Base-by-base conservation (phyloP, 2,329 filamentous ascomycete genomes). In the Talaromyces sp. region DNA sequence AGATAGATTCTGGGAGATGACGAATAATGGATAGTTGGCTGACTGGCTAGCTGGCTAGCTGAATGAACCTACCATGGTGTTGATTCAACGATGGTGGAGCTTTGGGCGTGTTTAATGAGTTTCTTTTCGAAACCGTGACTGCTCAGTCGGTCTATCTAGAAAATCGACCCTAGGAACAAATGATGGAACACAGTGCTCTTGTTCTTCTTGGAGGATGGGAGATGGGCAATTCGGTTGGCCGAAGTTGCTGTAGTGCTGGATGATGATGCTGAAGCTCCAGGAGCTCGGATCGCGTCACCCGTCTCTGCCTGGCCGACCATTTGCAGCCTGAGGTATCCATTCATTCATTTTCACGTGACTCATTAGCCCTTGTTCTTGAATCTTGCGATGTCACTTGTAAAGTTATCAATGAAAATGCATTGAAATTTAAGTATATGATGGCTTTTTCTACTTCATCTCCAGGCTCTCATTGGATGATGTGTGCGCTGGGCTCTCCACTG, bases 251-350 rank as follows among this genome's bases (percentile, higher is more conserved):
- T 2, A 21, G 31, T 54, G 50, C n/a, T 54, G 50, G 16, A 21
- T 35, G 31, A 8, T 16, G 50, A 35, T 54, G 31, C 16, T 37
- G 50, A 16, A 59, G 57, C 57, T 59, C 57, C 42, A 35, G 61
- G 61, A 63, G 61, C 61, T 56, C 37, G 58, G 57, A 60, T 63
- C 62, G 62, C 61, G 61, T 60, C 57, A 40, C 60, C 42, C 57
- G 54, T 59, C 23, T 59, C 61, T 63, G 61, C 61, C 61, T 63
- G 60, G 59, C 16, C 37, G 14, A 11, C 18, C 16, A 33, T 4
- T 28, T 55, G 48, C n/a, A 16, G 62, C 62, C 62, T 61, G 42
- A 63, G 62, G 44, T 58, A 31, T 16, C 35, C 14, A 52, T 9
- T 6, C 3, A 1, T 37, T 33, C 9, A 5, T 31, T 9, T 14